Evolutionary conservation across 129 eudicot species (phyloP).

Genomic region (Flaveria bidentis): DNA sequence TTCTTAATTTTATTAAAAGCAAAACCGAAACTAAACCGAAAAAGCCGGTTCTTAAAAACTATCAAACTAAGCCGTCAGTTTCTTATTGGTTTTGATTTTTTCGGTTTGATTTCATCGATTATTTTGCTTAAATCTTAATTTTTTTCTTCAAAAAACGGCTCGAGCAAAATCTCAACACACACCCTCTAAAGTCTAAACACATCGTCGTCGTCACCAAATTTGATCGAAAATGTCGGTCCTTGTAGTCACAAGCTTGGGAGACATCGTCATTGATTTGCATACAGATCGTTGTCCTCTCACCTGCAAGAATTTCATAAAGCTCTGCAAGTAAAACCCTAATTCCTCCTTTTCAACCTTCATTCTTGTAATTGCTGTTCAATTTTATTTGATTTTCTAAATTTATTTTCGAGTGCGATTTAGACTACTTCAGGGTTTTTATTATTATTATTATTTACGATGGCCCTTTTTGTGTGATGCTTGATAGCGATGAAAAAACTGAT

Average conservation of each 20-base stretch:
- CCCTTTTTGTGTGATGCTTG: not conserved
- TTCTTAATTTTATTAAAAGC: no score
- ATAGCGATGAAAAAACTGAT: not conserved
- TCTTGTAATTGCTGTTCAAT: not conserved
- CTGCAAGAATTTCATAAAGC: slow-evolving; percentile 87
- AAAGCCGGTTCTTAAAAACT: no score
- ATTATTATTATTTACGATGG: not conserved
- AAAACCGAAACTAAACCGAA: no score
- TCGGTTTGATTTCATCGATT: no score
- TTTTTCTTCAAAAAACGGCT: no score
- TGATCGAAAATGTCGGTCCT: slow-evolving; percentile 68
- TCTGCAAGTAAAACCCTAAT: slow-evolving; percentile 74
- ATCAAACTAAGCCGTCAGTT: no score
- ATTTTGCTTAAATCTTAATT: no score
- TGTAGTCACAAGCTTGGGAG: slow-evolving; percentile 89
- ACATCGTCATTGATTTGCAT: slow-evolving; percentile 73
- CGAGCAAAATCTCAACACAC: no score
- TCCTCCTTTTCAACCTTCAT: not conserved
- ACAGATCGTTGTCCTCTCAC: slow-evolving; percentile 90
- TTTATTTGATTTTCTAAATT: slow-evolving; percentile 5
- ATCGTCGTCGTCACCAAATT: not conserved
- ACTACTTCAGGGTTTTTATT: not conserved
- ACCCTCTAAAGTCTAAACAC: no score
- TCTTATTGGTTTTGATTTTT: no score
- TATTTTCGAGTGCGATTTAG: not conserved